Evolutionary conservation across 73 alveolate species (phyloP), one percentile per base, ranked within the genome.

Genomic region (Paramecium bursaria): DNA sequence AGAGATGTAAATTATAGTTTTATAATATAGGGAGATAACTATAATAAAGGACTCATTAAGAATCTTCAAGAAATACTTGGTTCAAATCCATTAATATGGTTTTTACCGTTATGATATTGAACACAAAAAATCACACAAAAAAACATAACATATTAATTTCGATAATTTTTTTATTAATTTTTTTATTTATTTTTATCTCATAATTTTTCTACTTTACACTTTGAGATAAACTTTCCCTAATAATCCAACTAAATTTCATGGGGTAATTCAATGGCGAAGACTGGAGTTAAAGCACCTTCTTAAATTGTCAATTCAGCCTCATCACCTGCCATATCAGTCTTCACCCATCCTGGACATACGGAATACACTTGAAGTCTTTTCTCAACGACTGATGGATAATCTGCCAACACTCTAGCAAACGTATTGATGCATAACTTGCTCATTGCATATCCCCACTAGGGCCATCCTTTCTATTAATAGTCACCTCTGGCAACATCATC

Each of bases 281-380:
- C 53, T 29, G 89, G 93, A 53, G 86, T 85, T 15, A 88, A 73
- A 22, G 95, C 94, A 19, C 95, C 96, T 74, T 91, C 89, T 46
- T 91, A 90, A 29, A 88, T 74, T 26, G 94, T 61, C 53, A 75
- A 67, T 6, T 90, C 90, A 29, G 96, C 96, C 13, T 90, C 80
- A 42, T 31, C 5, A 10, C 96, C 96, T 30, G 92, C 96, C 96
- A 91, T 91, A 75, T 91, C 96, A 44, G 94, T 88, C 49, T 51
- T 91, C 4, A 90, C 90, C 96, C 96, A 91, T 13, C 96, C 96
- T 19, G 96, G 96, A 79, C 91, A 90, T 82, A 89, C 76, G 15
- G 94, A 39, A 90, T 85, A 91, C 13, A 88, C 95, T 46, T 91
- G 48, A 17, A 91, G 48, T 22, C 77, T 75, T 77, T 86, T 88